Evolutionary conservation across 2,329 filamentous ascomycete species (phyloP).

Genomic region (Hypoxylon rubiginosum): DNA sequence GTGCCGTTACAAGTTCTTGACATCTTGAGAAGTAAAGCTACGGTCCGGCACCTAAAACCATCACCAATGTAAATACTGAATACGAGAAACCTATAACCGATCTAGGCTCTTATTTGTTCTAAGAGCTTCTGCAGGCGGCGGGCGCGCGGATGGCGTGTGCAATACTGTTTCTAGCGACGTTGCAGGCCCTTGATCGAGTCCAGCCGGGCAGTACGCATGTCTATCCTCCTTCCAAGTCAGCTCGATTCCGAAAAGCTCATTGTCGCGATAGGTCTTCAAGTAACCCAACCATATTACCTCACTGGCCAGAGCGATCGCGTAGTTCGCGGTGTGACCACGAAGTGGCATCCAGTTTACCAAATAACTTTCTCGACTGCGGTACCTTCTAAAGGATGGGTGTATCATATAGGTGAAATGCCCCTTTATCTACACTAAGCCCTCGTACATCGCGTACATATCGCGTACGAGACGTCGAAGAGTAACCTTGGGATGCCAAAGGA

Average conservation of each 20-base stretch:
- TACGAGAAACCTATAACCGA: not conserved
- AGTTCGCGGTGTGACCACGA: not conserved
- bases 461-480: too few relatives aligned
- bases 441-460: too few relatives aligned
- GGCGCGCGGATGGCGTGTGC: not conserved
- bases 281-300: not conserved
- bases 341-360: too few relatives aligned
- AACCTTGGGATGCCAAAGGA: too few relatives aligned
- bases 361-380: too few relatives aligned
- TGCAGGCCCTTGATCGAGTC: not conserved
- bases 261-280: not conserved
- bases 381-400: too few relatives aligned
- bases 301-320: not conserved
- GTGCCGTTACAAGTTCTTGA: not conserved
- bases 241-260: not conserved
- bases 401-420: too few relatives aligned
- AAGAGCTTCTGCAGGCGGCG: not conserved
- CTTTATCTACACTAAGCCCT: too few relatives aligned
- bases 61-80: not conserved
- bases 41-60: not conserved
- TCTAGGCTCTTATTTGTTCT: not conserved
- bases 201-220: not conserved
- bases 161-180: not conserved
- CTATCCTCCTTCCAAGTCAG: not conserved
- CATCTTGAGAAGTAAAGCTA: not conserved